Evolutionary conservation across 352 stramenopile species (phyloP).

Genomic region (Phytopythium mirpurense): DNA sequence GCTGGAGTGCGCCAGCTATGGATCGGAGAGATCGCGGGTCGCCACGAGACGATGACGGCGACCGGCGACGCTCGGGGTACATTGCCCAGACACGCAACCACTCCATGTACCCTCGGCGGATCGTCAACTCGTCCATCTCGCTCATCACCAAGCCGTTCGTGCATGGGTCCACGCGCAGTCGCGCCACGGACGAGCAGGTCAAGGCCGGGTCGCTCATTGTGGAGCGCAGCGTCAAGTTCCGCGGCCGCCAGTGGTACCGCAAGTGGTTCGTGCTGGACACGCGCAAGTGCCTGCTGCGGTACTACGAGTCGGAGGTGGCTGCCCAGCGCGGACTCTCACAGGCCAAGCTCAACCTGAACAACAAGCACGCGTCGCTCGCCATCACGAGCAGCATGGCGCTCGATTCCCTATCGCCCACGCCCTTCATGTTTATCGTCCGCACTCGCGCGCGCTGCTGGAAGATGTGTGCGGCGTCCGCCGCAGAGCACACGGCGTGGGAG

Average conservation of each 20-base stretch:
- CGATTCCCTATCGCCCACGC: slow-evolving; percentile 52
- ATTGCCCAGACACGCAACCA: slow-evolving; percentile 59
- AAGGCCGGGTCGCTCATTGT: slow-evolving; percentile 63
- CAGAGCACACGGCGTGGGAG: slow-evolving; percentile 65
- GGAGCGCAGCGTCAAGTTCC: slow-evolving; percentile 67
- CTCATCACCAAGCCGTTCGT: slow-evolving; percentile 65
- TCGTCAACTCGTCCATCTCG: slow-evolving; percentile 74
- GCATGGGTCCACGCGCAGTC: slow-evolving; percentile 9
- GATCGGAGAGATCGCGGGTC: neutral
- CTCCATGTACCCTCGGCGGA: slow-evolving; percentile 49
- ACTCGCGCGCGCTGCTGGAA: slow-evolving; percentile 67
- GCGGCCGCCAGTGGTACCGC: slow-evolving; percentile 66
- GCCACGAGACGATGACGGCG: slow-evolving; percentile 13
- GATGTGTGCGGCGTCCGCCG: slow-evolving; percentile 47
- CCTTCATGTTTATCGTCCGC: slow-evolving; percentile 65
- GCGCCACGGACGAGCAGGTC: slow-evolving; percentile 16
- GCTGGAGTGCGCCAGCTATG: neutral
- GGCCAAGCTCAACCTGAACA: slow-evolving; percentile 56
- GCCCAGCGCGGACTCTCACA: slow-evolving; percentile 50
- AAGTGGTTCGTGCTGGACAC: slow-evolving; percentile 78
- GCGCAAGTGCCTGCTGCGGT: slow-evolving; percentile 55
- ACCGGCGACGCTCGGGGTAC: slow-evolving; percentile 52
- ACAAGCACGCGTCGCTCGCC: slow-evolving; percentile 54
- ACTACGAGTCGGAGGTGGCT: slow-evolving; percentile 67
- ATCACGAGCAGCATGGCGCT: slow-evolving; percentile 54